Conservation (phyloP, 108 stramenopile species). For the Nitzschia sp. region DNA sequence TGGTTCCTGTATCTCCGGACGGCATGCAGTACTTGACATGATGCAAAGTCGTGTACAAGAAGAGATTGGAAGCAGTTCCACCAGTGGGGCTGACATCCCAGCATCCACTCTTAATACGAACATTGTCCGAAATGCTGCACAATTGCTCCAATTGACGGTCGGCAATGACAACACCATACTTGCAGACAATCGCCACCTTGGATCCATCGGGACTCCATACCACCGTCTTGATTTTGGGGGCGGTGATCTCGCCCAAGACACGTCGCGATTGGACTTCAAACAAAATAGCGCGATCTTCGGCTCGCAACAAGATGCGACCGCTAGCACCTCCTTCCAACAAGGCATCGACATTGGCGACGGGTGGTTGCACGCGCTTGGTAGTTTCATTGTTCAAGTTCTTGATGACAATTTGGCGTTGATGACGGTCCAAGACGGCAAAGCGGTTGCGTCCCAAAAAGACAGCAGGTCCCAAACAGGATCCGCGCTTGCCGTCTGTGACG, state of each 20-base stretch:
- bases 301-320: conserved; percentile 92
- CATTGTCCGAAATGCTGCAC: conserved; percentile 95
- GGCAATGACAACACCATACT: conserved; percentile 95
- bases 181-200: conserved; percentile 93
- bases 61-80: conserved; percentile 81
- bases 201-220: conserved; percentile 95
- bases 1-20: conserved; percentile 96
- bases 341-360: conserved; percentile 89
- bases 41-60: conserved; percentile 96
- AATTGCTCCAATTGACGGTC: conserved; percentile 93
- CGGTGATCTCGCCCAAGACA: conserved; percentile 93
- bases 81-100: conserved; percentile 92
- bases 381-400: conserved; percentile 98
- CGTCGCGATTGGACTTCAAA: conserved; percentile 97
- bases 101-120: conserved; percentile 95
- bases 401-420: conserved; percentile 90
- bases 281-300: conserved; percentile 94
- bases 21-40: conserved; percentile 98
- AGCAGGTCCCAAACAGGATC: conserved; percentile 88
- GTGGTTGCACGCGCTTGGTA: conserved; percentile 90
- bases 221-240: conserved; percentile 94
- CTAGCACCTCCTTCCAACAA: conserved; percentile 93
- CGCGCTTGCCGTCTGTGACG: conserved; percentile 92
- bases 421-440: conserved; percentile 94
- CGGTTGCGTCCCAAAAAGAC: conserved; percentile 95